Conservation (phyloP, 23 red algal species). For the Chondrus crispus region DNA sequence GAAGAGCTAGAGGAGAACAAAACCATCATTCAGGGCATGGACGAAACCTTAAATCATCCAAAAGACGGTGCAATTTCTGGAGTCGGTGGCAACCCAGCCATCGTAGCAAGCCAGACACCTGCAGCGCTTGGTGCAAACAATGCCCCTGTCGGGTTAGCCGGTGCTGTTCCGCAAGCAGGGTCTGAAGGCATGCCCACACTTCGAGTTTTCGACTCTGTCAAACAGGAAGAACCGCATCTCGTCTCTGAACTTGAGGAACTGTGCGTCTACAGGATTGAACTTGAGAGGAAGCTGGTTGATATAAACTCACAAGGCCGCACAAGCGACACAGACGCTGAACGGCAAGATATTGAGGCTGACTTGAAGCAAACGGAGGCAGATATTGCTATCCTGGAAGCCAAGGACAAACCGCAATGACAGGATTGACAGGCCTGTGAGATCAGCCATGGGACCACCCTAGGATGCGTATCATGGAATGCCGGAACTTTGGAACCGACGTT, state of each 20-base stretch:
- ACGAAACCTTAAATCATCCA: too few species aligned
- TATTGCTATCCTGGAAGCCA: background rate
- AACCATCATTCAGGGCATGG: background rate
- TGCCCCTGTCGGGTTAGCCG: background rate
- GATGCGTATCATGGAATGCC: too few species aligned
- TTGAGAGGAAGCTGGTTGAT: background rate
- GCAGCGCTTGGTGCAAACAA: too few species aligned
- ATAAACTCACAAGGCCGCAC: background rate
- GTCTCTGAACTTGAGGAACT: background rate
- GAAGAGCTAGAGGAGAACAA: conserved; percentile 38
- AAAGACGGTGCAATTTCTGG: too few species aligned
- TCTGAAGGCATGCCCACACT: background rate
- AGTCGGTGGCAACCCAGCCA: background rate
- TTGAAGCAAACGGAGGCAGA: background rate
- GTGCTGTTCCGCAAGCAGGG: background rate
- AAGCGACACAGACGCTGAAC: background rate
- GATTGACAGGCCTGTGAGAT: too few species aligned
- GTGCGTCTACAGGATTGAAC: background rate
- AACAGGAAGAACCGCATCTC: background rate
- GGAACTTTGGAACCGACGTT: too few species aligned
- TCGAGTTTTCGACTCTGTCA: background rate
- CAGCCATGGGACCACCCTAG: too few species aligned
- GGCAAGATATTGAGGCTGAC: background rate
- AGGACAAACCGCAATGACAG: background rate
- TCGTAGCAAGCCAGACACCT: background rate